Base-by-base conservation (phyloP, 2,329 filamentous ascomycete genomes). In the Fusarium camptoceras region DNA sequence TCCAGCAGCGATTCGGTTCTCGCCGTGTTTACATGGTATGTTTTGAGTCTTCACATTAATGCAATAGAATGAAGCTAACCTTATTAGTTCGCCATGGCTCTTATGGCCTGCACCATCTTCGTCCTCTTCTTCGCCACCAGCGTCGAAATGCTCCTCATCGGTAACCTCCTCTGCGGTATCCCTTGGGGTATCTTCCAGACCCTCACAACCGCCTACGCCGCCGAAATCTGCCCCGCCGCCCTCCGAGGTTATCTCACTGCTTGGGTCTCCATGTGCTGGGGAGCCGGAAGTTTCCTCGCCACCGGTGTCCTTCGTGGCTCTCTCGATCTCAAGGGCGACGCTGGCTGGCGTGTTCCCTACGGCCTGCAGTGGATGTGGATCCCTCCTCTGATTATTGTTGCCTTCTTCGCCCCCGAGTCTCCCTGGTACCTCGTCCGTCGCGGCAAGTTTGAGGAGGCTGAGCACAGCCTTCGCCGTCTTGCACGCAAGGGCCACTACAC, bases 361-460 rank as follows among this genome's bases (percentile, higher is more conserved):
- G 83, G 78, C 5, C 64, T 85, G 3, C 83, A 86, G 73, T 86
- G 84, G 84, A 69, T 81, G 16, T 85, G 82, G 79, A 80, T 83
- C 2, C 72, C 83, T 6, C 82, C 82, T 1, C 76, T 86, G 18
- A 68, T 83, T 14, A 58, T 82, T 3, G 79, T 78, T 25, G 78
- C 81, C 24, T 74, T 77, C 50, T 77, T 84, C n/a, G 81, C 83
- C 1, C 84, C 84, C 4, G 84, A 86, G 69, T 83, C 80, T 8
- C 84, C 84, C 0, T 86, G 84, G 83, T 85, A 82, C 77, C 79
- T 84, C 6, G 78, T 85, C n/a, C 81, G 83, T 6, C 76, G 78
- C 12, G 80, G 78, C 8, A 77, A 77, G 9, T 37, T 79, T 11
- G 79, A 80, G 2, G 80, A 81, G 8, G 83, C 78, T 25, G 80